Evolutionary conservation across 164 flowering plant species (phyloP).

Genomic region (Vitis cinerea): DNA sequence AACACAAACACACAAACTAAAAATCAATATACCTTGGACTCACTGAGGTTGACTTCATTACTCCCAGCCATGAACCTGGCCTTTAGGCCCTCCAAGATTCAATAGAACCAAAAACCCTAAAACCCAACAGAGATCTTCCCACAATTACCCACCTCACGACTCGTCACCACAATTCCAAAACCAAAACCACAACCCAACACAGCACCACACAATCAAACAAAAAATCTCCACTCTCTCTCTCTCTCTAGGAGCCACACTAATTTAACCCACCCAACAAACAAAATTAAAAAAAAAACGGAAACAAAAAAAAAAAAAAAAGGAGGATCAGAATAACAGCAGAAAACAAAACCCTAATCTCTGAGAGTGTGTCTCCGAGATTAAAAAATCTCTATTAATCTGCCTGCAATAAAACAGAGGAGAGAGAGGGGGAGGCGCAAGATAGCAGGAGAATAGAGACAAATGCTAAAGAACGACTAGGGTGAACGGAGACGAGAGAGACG

Average conservation of each 20-base stretch:
- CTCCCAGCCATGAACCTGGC: conserved; percentile 48
- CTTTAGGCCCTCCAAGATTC: not conserved
- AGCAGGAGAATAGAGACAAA: not conserved
- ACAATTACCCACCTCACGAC: conserved; percentile 7
- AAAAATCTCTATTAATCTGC: not conserved
- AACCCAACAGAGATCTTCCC: conserved; percentile 17
- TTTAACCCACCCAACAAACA: not conserved
- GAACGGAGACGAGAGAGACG: conserved; percentile 17
- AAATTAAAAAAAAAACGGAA: too few relatives aligned
- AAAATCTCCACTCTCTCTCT: not conserved
- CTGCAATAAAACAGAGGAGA: conserved; percentile 14
- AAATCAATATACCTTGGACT: conserved; percentile 44
- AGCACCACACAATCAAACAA: not conserved
- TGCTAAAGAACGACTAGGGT: conserved; percentile 8
- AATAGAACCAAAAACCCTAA: conserved; percentile 5
- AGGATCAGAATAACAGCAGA: too few relatives aligned
- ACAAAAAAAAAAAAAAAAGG: too few relatives aligned
- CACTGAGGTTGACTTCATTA: conserved; percentile 55
- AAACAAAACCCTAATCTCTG: not conserved
- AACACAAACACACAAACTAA: not conserved
- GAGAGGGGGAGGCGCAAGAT: conserved; percentile 14
- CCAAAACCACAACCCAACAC: not conserved
- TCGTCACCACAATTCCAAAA: conserved; percentile 5
- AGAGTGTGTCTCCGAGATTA: too few relatives aligned
- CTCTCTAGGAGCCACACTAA: not conserved